These are phyloP conservation scores for Fusarium caatingaense DNA, from an alignment of 2,329 filamentous ascomycete species.

Conservation along the genomic window DNA sequence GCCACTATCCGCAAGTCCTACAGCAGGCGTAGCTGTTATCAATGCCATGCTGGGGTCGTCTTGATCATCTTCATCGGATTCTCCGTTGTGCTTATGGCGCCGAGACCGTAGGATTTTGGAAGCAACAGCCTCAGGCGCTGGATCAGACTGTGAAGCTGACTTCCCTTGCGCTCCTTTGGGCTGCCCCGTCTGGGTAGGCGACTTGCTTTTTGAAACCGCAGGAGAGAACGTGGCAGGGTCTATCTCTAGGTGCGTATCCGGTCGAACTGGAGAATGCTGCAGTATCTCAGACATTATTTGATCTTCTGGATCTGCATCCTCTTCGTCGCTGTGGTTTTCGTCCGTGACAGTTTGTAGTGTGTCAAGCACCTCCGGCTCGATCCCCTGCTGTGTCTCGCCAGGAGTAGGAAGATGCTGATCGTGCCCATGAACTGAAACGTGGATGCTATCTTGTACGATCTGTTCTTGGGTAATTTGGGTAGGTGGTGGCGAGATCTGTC, in stretches of 20 bases:
- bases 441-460: conserved; percentile 13
- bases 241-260: conserved; percentile 7
- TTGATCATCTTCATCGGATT: conserved; percentile 39
- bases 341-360: conserved; percentile 15
- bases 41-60: conserved; percentile 49
- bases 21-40: conserved; percentile 38
- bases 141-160: conserved; percentile 22
- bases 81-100: conserved; percentile 41
- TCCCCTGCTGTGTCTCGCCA: conserved; percentile 37
- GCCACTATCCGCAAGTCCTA: conserved; percentile 19
- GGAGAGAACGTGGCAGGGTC: conserved; percentile 27
- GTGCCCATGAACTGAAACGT: conserved; percentile 18
- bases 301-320: conserved; percentile 43
- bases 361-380: conserved; percentile 34
- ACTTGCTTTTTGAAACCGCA: conserved; percentile 18
- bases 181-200: conserved; percentile 20
- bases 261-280: conserved; percentile 42
- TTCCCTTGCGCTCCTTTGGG: conserved; percentile 15
- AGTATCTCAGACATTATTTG: conserved; percentile 49
- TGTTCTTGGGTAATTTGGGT: conserved; percentile 35
- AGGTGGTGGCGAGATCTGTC: conserved; percentile 41
- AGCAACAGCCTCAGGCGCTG: conserved; percentile 43
- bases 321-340: conserved; percentile 29
- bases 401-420: conserved; percentile 39
- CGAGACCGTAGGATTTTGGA: conserved; percentile 49